These are phyloP conservation scores for Cyclotella atomus DNA, from an alignment of 108 stramenopile genomes.

Conservation along the genomic window DNA sequence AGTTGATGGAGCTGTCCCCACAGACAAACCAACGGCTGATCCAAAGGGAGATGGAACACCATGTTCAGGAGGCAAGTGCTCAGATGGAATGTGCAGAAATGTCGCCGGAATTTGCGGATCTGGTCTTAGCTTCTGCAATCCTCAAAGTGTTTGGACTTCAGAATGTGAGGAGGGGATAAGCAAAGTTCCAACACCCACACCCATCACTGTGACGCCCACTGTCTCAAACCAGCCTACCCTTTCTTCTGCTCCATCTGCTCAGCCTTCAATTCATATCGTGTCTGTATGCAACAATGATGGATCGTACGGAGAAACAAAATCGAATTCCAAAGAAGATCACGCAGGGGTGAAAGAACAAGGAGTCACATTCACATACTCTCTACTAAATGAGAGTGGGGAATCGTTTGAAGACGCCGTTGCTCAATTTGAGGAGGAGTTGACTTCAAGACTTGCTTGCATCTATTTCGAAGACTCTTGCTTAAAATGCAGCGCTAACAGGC, in stretches of 20 bases:
- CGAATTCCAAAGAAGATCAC: background rate
- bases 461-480: constrained; percentile 41
- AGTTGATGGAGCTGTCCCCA: background rate
- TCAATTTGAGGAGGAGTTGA: constrained; percentile 45
- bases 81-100: constrained; percentile 44
- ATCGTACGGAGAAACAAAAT: constrained; percentile 24
- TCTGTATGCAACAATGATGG: constrained; percentile 42
- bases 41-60: constrained; percentile 44
- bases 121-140: constrained; percentile 49
- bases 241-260: constrained; percentile 8
- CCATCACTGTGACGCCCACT: constrained; percentile 7
- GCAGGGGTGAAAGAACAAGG: constrained; percentile 4
- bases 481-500: constrained; percentile 16
- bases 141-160: constrained; percentile 34
- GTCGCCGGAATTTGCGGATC: constrained; percentile 45
- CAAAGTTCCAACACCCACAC: background rate
- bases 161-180: constrained; percentile 11
- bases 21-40: constrained; percentile 29
- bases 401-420: constrained; percentile 14
- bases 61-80: constrained; percentile 41
- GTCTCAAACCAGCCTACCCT: constrained; percentile 1
- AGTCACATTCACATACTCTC: constrained; percentile 30
- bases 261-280: background rate
- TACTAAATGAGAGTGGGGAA: constrained; percentile 14
- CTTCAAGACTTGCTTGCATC: constrained; percentile 27